Base-by-base conservation (phyloP, 2,329 filamentous ascomycete genomes). In the Pleurostoma richardsiae region DNA sequence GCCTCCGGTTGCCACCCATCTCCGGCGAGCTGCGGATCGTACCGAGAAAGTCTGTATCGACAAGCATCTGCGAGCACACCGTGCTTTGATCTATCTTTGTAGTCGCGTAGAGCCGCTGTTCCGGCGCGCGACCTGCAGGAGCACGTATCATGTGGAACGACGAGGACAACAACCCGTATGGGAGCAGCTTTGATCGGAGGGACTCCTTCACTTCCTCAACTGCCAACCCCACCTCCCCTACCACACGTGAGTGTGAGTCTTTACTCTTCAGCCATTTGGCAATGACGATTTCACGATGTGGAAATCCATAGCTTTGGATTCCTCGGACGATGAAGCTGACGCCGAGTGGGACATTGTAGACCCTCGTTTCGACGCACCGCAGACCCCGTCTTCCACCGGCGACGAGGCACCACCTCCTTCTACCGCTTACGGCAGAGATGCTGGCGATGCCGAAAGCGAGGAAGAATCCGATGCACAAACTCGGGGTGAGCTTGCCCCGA, bases 151-250 rank as follows among this genome's bases (percentile, higher is more conserved):
- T 97, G 92, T 97, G 92, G 92, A 95, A 96, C 78, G 91, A 97
- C 75, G 92, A 97, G 72, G 90, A 97, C 64, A 97, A 97, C 71
- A 97, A 97, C 66, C 92, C 92, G 4, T 96, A 97, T 63, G 91
- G 90, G 54, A 82, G 76, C 59, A 92, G 89, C 67, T 96, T 95
- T 72, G 88, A 94, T 66, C 86, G 88, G 59, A 83, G 88, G 59
- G 88, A 95, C 67, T 88, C 88, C 52, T 82, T 86, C 64, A 77
- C 82, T 41, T 89, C 85, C 29, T 85, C 85, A 30, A 72, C 76
- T 40, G 74, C 76, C 26, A 82, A 86, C 61, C 82, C 84, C 27
- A 72, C 82, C 46, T 87, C 85, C 38, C 83, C 84, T 41, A 68
- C 65, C 40, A 63, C 70, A 45, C 75, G 68, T 64, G 70, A 77